Conservation (phyloP, 371 early-diverging fungal species). For the Cokeromyces recurvatus region DNA sequence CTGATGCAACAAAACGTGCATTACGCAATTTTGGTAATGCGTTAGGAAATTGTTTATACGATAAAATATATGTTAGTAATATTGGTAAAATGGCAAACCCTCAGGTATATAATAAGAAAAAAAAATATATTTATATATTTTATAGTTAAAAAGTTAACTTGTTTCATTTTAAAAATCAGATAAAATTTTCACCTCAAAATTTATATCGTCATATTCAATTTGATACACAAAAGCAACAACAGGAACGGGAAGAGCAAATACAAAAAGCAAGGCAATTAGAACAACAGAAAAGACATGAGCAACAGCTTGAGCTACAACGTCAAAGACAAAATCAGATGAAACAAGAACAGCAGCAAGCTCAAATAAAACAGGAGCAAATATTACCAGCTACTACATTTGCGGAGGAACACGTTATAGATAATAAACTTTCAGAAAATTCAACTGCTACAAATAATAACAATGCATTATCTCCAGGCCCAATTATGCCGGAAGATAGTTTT, state of each 20-base stretch:
- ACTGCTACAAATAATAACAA: not conserved
- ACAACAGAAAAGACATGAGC: not conserved
- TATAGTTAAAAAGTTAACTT: not conserved
- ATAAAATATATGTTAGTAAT: conserved; percentile 76
- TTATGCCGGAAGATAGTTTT: conserved; percentile 9
- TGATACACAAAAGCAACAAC: not conserved
- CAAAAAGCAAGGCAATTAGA: not conserved
- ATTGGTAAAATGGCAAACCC: conserved; percentile 39
- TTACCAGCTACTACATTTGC: too few species aligned
- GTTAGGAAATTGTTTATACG: conserved; percentile 95
- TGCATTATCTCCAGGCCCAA: not conserved
- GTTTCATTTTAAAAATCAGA: conserved; percentile 4
- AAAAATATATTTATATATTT: too few species aligned
- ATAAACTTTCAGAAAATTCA: too few species aligned
- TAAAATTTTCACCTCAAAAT: conserved; percentile 18
- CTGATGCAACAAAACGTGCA: conserved; percentile 95
- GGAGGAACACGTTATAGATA: too few species aligned
- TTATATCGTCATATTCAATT: conserved; percentile 28
- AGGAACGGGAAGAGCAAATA: not conserved
- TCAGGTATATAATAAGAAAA: conserved; percentile 15
- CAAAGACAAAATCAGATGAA: too few species aligned
- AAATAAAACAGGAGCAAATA: too few species aligned
- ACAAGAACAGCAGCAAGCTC: too few species aligned
- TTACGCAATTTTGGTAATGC: conserved; percentile 92
- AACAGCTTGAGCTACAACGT: not conserved